A percentile compares a stretch with the other conserved stretches of the same genome.
phyloP scores from a whole-genome alignment of 2,329 filamentous ascomycete genomes.

The Pseudofabraea citricarpa region DNA sequence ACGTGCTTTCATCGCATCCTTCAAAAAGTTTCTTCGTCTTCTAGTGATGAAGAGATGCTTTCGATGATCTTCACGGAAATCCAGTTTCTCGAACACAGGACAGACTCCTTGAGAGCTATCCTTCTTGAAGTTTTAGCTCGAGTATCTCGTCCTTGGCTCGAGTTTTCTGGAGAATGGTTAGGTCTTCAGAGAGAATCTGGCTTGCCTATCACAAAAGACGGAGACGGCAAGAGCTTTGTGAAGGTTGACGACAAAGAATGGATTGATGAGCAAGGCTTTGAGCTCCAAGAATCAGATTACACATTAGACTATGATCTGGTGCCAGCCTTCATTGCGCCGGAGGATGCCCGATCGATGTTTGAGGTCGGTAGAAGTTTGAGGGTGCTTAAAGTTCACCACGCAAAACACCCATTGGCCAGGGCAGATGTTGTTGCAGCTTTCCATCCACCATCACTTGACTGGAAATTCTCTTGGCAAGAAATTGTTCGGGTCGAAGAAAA shows the following conservation, averaged over 20 bases:
- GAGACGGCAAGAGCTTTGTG: slow-evolving; percentile 51
- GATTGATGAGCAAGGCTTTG: slow-evolving; percentile 54
- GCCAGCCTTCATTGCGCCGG: slow-evolving; percentile 65
- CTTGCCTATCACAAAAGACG: slow-evolving; percentile 44
- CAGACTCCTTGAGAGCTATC: slow-evolving; percentile 55
- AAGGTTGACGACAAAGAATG: slow-evolving; percentile 49
- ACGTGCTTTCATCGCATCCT: slow-evolving; percentile 26
- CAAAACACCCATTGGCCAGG: slow-evolving; percentile 62
- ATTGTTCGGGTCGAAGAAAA: slow-evolving; percentile 60
- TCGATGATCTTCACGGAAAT: slow-evolving; percentile 58
- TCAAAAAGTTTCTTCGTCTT: slow-evolving; percentile 23
- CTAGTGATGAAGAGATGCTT: slow-evolving; percentile 55
- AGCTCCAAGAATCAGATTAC: slow-evolving; percentile 55
- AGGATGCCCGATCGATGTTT: slow-evolving; percentile 69
- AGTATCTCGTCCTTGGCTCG: slow-evolving; percentile 62
- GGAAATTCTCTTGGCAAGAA: slow-evolving; percentile 68
- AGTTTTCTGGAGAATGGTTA: slow-evolving; percentile 69
- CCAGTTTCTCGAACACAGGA: slow-evolving; percentile 58
- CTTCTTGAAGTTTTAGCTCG: slow-evolving; percentile 62
- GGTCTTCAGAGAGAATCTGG: slow-evolving; percentile 59
- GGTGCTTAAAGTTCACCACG: slow-evolving; percentile 65
- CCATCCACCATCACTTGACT: slow-evolving; percentile 54
- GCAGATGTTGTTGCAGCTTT: slow-evolving; percentile 40
- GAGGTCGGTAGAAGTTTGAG: slow-evolving; percentile 74
- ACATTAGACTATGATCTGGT: slow-evolving; percentile 60